phyloP scores from a whole-genome alignment of 495 filamentous ascomycete genomes.

The Oleoguttula mirabilis region DNA sequence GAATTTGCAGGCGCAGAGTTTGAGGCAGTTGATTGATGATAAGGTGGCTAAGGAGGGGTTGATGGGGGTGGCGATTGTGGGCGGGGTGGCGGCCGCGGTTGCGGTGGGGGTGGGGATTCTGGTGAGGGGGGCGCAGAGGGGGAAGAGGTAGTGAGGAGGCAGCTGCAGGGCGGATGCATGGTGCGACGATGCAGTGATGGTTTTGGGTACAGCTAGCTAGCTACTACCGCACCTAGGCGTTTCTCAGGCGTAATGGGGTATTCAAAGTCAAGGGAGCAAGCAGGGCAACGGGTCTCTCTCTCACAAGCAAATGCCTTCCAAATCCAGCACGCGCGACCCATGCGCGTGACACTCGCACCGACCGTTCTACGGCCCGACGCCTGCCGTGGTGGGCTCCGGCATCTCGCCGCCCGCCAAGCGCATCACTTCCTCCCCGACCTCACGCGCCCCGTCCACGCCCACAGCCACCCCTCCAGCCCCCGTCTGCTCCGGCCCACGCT shows the following conservation, averaged over 20 bases:
- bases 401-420: constrained; percentile 12
- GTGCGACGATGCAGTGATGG: too few species aligned
- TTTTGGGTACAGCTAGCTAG: too few species aligned
- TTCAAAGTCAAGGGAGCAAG: too few species aligned
- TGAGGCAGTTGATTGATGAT: constrained; percentile 81
- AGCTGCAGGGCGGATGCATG: neutral
- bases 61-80: constrained; percentile 91
- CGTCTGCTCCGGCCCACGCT: neutral
- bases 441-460: neutral
- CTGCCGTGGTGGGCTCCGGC: neutral
- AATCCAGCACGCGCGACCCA: too few species aligned
- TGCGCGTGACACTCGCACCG: neutral
- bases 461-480: neutral
- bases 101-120: constrained; percentile 76
- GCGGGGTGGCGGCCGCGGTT: constrained; percentile 82
- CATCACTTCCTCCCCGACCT: constrained; percentile 6
- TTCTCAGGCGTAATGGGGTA: too few species aligned
- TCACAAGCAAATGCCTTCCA: too few species aligned
- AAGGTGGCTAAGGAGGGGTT: constrained; percentile 90
- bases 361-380: neutral
- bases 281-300: too few species aligned
- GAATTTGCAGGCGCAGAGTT: constrained; percentile 78
- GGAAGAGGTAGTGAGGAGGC: constrained; percentile 5
- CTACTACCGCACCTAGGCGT: too few species aligned
- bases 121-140: constrained; percentile 54